A percentile compares a stretch with the other conserved stretches of the same genome.
phyloP scores from a whole-genome alignment of 2,329 filamentous ascomycete species.

The Acrodontium crateriforme region DNA sequence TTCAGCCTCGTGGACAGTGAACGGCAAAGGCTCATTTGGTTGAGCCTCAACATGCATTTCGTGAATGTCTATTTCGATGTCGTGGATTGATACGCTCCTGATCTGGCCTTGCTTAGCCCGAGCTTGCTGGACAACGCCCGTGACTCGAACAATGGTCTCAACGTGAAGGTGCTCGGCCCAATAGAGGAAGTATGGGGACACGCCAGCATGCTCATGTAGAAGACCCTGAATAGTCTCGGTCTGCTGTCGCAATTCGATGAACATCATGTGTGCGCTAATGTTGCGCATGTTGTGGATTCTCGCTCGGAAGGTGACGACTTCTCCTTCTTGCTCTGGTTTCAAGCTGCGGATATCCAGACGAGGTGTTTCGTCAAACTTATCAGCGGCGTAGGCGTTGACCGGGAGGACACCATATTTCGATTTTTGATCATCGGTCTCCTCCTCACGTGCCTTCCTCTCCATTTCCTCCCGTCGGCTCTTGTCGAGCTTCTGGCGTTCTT shows the following conservation, averaged over 20 bases:
- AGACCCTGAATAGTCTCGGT: conserved; percentile 75
- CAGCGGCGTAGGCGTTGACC: conserved; percentile 44
- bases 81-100: conserved; percentile 59
- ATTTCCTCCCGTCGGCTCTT: conserved; percentile 34
- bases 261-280: conserved; percentile 70
- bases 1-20: conserved; percentile 58
- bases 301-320: conserved; percentile 53
- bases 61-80: conserved; percentile 61
- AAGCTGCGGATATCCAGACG: conserved; percentile 40
- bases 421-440: conserved; percentile 45
- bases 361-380: conserved; percentile 32
- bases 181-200: conserved; percentile 64
- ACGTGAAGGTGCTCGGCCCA: conserved; percentile 74
- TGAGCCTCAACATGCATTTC: conserved; percentile 48
- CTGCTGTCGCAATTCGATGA: conserved; percentile 76
- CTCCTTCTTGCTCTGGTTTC: conserved; percentile 38
- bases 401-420: conserved; percentile 44
- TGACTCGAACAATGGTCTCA: conserved; percentile 66
- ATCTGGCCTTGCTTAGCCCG: conserved; percentile 53
- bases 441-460: conserved; percentile 33
- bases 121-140: conserved; percentile 58
- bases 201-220: conserved; percentile 46
- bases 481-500: conserved; percentile 31
- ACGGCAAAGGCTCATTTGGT: conserved; percentile 49
- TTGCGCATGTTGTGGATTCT: conserved; percentile 67